Evolutionary conservation across 2,329 filamentous ascomycete species (phyloP).

Genomic region (Talaromyces amestolkiae): DNA sequence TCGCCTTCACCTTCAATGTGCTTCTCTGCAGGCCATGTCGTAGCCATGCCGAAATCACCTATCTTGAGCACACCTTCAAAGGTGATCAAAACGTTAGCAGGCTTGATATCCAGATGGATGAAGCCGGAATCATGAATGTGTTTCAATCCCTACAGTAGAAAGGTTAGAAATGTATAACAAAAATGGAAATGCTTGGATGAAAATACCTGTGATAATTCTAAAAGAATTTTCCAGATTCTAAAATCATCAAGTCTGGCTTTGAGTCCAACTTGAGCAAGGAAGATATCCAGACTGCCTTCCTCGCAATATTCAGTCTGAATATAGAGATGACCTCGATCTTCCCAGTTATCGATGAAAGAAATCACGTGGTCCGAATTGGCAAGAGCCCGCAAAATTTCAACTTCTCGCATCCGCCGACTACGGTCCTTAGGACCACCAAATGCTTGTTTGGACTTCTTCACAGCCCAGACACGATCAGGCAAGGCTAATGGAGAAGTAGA

Average conservation of each 20-base stretch:
- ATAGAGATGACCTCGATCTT: conserved; percentile 79
- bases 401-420: conserved; percentile 80
- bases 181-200: conserved; percentile 21
- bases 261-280: conserved; percentile 76
- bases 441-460: conserved; percentile 86
- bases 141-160: conserved; percentile 67
- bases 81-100: conserved; percentile 64
- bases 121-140: conserved; percentile 88
- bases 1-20: conserved; percentile 89
- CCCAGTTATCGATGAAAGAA: conserved; percentile 82
- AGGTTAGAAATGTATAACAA: neutral
- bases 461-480: conserved; percentile 71
- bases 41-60: conserved; percentile 70
- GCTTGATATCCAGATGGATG: conserved; percentile 66
- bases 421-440: conserved; percentile 77
- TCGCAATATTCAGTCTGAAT: conserved; percentile 98
- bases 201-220: conserved; percentile 75
- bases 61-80: conserved; percentile 66
- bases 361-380: conserved; percentile 80
- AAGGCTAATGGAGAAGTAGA: conserved; percentile 55
- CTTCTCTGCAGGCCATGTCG: conserved; percentile 70
- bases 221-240: conserved; percentile 94
- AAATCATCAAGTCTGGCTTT: conserved; percentile 93
- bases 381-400: conserved; percentile 72
- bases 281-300: conserved; percentile 83